These are phyloP conservation scores for Mortierella sp. DNA, from an alignment of 371 early-diverging fungal species.

Conservation along the genomic window DNA sequence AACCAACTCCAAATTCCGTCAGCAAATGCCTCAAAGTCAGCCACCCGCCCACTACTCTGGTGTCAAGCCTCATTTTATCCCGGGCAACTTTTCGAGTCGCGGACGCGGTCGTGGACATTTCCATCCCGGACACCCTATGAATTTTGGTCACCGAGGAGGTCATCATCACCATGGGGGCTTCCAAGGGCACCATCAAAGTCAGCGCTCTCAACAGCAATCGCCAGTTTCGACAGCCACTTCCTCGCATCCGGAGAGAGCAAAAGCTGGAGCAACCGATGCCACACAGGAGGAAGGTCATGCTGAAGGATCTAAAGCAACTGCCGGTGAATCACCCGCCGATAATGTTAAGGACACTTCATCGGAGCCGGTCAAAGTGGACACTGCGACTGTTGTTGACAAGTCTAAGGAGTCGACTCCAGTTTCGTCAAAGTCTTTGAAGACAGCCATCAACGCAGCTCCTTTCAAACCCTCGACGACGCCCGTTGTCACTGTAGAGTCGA, in stretches of 20 bases:
- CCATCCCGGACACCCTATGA: conserved; percentile 31
- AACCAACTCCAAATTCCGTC: conserved; percentile 26
- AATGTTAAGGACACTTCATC: background rate
- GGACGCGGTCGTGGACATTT: conserved; percentile 53
- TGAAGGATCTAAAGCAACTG: too few species aligned
- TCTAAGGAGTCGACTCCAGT: conserved; percentile 11
- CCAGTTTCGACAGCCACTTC: background rate
- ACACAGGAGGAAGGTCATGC: background rate
- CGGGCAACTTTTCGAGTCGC: conserved; percentile 48
- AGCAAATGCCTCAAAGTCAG: conserved; percentile 48
- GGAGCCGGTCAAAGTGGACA: background rate
- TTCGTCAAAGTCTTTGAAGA: conserved; percentile 38
- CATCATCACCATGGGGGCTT: conserved; percentile 14
- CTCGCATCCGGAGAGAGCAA: background rate
- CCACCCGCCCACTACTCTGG: conserved; percentile 28
- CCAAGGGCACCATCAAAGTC: conserved; percentile 23
- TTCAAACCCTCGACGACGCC: conserved; percentile 31
- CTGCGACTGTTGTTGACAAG: background rate
- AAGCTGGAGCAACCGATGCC: background rate
- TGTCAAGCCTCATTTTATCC: conserved; percentile 42
- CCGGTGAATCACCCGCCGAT: too few species aligned
- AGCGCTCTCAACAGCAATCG: background rate
- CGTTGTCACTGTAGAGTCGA: conserved; percentile 5
- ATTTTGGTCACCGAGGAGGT: conserved; percentile 48
- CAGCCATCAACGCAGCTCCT: conserved; percentile 51